Evolutionary conservation across 108 stramenopile genomes (phyloP).

Genomic region (Skeletonema menzelii): DNA sequence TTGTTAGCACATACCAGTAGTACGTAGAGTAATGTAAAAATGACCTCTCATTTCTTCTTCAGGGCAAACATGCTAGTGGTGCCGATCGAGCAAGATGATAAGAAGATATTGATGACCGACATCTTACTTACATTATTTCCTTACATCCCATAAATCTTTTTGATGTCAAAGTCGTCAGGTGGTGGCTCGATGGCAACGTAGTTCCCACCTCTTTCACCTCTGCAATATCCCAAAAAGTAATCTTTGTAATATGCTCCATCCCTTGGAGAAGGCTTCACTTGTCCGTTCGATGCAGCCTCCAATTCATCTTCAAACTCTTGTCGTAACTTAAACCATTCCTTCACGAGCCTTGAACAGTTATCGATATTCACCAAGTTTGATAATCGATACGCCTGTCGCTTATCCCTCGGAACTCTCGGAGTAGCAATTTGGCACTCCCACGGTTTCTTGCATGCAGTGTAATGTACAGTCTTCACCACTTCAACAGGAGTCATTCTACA

Average conservation of each 20-base stretch:
- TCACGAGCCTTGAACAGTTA: slow-evolving; percentile 68
- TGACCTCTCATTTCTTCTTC: too few relatives aligned
- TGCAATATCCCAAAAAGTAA: slow-evolving; percentile 70
- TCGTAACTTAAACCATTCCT: slow-evolving; percentile 84
- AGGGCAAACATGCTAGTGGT: too few relatives aligned
- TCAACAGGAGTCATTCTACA: slow-evolving; percentile 53
- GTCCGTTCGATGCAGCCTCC: slow-evolving; percentile 28
- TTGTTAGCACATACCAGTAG: too few relatives aligned
- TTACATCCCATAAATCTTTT: slow-evolving; percentile 50
- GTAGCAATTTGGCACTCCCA: slow-evolving; percentile 62
- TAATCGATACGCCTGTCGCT: slow-evolving; percentile 55
- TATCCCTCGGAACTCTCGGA: slow-evolving; percentile 57
- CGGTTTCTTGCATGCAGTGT: slow-evolving; percentile 87
- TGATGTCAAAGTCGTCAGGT: slow-evolving; percentile 60
- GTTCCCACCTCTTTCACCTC: slow-evolving; percentile 5
- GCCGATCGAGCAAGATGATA: too few relatives aligned
- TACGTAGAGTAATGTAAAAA: too few relatives aligned
- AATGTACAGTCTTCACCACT: slow-evolving; percentile 67
- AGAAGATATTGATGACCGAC: too few relatives aligned
- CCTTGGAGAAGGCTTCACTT: slow-evolving; percentile 24
- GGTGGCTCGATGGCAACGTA: slow-evolving; percentile 58
- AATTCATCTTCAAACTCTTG: slow-evolving; percentile 65
- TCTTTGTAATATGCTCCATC: slow-evolving; percentile 50
- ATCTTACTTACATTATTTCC: too few relatives aligned
- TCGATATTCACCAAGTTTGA: slow-evolving; percentile 42